Percentiles rank a stretch among this genome's conserved stretches.
Evolutionary conservation across 148 eudicot genomes (phyloP).

Genomic region (Pharnaceum exiguum): DNA sequence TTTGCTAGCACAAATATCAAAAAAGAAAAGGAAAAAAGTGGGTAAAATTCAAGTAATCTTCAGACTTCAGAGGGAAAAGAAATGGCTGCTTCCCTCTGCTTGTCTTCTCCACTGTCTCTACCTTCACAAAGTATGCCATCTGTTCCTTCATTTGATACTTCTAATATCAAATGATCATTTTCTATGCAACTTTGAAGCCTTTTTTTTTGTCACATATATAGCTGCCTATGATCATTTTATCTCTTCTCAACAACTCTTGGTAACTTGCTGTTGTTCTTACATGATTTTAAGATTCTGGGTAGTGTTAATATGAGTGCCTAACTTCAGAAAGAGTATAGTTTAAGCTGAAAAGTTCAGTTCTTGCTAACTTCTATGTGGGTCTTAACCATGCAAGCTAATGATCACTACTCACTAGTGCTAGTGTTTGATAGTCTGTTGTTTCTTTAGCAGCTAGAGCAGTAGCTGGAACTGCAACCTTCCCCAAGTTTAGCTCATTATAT

Average conservation of each 20-base stretch:
- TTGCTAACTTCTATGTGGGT: background rate
- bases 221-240: background rate
- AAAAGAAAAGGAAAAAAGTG: too few relatives aligned
- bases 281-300: background rate
- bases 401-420: too few relatives aligned
- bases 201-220: background rate
- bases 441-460: constrained; percentile 43
- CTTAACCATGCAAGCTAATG: background rate
- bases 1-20: constrained; percentile 14
- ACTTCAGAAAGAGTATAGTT: background rate
- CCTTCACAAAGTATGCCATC: constrained; percentile 44
- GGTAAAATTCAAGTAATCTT: background rate
- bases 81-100: constrained; percentile 58
- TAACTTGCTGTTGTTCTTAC: constrained; percentile 1
- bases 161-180: background rate
- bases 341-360: background rate
- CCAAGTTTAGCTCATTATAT: constrained; percentile 40
- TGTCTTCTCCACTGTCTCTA: constrained; percentile 42
- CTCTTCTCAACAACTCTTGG: background rate
- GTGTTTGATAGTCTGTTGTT: constrained; percentile 16
- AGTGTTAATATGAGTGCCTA: background rate
- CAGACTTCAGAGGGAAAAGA: background rate
- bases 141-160: background rate
- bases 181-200: background rate
- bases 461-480: constrained; percentile 25